A percentile compares a stretch with the other conserved stretches of the same genome.
phyloP scores from a whole-genome alignment of 2,329 filamentous ascomycete genomes.

The Penicillium concentricum region DNA sequence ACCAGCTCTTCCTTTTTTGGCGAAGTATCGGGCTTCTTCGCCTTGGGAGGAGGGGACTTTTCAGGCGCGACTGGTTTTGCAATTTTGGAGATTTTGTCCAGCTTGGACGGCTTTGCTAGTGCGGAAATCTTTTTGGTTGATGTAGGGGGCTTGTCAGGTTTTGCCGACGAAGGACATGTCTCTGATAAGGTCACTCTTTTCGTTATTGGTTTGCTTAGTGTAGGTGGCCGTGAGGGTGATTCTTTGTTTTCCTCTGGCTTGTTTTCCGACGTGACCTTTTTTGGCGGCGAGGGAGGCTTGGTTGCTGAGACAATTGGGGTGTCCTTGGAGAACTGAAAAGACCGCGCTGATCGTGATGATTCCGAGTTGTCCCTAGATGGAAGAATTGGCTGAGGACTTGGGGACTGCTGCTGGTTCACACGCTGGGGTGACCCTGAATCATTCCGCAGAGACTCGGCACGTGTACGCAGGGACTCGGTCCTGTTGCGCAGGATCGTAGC shows the following conservation, averaged over 20 bases:
- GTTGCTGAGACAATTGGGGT: background rate
- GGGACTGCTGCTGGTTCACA: constrained; percentile 16
- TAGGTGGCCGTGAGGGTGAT: background rate
- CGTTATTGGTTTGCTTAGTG: background rate
- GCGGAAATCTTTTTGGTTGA: constrained; percentile 1
- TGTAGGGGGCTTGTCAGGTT: background rate
- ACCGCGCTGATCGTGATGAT: constrained; percentile 21
- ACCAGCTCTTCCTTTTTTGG: background rate
- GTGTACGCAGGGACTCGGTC: constrained; percentile 23
- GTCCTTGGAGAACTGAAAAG: constrained; percentile 19
- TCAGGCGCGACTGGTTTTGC: constrained; percentile 8
- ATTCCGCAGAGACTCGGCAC: constrained; percentile 23
- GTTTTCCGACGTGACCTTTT: background rate
- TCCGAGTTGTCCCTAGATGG: constrained; percentile 24
- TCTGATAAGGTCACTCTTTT: constrained; percentile 1
- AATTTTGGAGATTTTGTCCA: background rate
- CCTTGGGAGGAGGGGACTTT: constrained; percentile 2
- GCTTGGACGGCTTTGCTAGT: constrained; percentile 4
- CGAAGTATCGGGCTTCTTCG: constrained; percentile 2
- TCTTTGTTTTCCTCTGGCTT: background rate
- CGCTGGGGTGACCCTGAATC: constrained; percentile 12
- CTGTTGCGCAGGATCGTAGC: constrained; percentile 21
- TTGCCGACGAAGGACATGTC: background rate
- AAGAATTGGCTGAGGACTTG: constrained; percentile 10
- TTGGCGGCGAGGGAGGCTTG: constrained; percentile 2